Evolutionary conservation across 345 rosid genomes (phyloP), one percentile per base, ranked within the genome.

Genomic region (Arabis hirsuta): DNA sequence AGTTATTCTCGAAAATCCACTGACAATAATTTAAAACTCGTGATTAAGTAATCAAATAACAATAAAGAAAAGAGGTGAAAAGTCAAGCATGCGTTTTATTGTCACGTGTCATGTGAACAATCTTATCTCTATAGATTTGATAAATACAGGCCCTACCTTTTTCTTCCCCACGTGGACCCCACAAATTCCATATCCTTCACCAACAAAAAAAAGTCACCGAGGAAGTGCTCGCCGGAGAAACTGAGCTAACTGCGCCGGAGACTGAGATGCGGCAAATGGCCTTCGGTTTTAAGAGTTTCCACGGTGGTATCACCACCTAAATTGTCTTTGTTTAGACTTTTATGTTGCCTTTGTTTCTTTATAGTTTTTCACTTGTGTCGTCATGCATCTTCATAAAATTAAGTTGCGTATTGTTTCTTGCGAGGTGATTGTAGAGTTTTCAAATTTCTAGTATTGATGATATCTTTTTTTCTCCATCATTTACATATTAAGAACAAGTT

Each of bases 211-310:
- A 20, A 4, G 38, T 80, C 86, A 87, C 74, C 89, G 85, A 1
- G 81, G 56, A 42, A 89, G 86, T 13, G 87, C 91, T 78, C 87
- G 86, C 76, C 86, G 81, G 83, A 91, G 84, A 9, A 73, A 79
- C 41, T 79, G 90, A n/a, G 87, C 88, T 16, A 91, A 51, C 66
- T 80, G 62, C 3, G 74, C 67, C 1, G 97, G 97, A 29, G 96
- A 45, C 89, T 92, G 20, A 92, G 72, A 74, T 92, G 96, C 1
- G 98, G 95, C 78, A 92, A 81, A 74, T 92, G 98, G 6, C 98
- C 96, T 62, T 92, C 96, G 1, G 90, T 90, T 42, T 72, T 75
- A 47, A 92, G 52, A 29, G 75, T 74, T 74, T 88, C 95, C 31
- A 92, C 84, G 2, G 92, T 88, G 9, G 77, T 82, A 57, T 77